Evolutionary conservation across 2,329 filamentous ascomycete species (phyloP).

Genomic region (Aschersonia sp.): DNA sequence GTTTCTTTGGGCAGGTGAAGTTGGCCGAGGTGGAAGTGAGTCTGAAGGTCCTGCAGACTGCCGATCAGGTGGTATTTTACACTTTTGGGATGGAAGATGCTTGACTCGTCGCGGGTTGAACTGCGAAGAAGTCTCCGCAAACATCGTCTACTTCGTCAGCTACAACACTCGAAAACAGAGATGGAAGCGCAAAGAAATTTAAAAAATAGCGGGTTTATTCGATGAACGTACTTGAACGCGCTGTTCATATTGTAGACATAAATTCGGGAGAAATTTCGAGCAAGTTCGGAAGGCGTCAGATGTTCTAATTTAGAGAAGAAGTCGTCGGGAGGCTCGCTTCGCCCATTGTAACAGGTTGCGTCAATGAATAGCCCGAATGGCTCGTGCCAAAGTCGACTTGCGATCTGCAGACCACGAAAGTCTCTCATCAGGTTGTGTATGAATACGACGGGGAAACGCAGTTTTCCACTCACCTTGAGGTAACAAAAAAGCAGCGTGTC

Average conservation of each 20-base stretch:
- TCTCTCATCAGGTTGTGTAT: background rate
- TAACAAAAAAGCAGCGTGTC: conserved; percentile 54
- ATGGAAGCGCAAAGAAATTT: too few relatives aligned
- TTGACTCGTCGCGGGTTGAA: conserved; percentile 43
- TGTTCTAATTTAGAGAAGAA: conserved; percentile 49
- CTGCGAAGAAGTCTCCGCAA: conserved; percentile 49
- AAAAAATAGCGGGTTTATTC: background rate
- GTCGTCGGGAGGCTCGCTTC: conserved; percentile 50
- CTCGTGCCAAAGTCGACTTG: conserved; percentile 54
- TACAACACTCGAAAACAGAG: background rate
- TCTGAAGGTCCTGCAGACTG: conserved; percentile 49
- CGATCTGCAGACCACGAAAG: conserved; percentile 31
- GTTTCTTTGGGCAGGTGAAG: conserved; percentile 56
- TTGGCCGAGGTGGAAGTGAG: conserved; percentile 52
- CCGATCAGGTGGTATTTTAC: conserved; percentile 52
- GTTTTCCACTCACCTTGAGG: conserved; percentile 36
- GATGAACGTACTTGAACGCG: conserved; percentile 36
- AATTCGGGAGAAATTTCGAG: conserved; percentile 42
- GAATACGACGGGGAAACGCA: background rate
- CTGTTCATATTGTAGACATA: conserved; percentile 66
- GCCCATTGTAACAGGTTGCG: conserved; percentile 55
- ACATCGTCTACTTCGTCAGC: conserved; percentile 32
- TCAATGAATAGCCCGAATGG: conserved; percentile 55
- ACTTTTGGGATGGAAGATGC: conserved; percentile 47
- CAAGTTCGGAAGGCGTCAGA: conserved; percentile 46